Base-by-base conservation (phyloP, 352 stramenopile species). In the Pseudoperonospora humuli region DNA sequence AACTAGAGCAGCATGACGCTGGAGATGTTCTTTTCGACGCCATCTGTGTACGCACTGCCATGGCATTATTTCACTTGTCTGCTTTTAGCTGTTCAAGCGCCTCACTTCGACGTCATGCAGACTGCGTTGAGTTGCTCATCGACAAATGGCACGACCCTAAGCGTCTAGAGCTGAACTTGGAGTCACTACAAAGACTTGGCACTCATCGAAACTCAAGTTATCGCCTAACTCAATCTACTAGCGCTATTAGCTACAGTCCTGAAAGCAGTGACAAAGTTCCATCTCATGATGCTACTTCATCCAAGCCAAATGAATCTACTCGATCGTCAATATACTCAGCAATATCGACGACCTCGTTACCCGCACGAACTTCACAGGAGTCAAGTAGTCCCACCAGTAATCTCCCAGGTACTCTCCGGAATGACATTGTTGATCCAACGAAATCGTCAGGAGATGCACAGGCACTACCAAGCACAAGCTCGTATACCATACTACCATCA, bases 141-240 rank as follows among this genome's bases (percentile, higher is more conserved):
- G 47, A 55, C 0, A 69, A 80, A 19, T 88, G 75, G 75, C 69
- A 83, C 8, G 59, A 70, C 1, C 66, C 70, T 0, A 81, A 78
- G 24, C 70, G 73, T 13, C 53, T 88, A 1, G 70, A 88, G 28
- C 61, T 88, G 27, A 88, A 84, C 50, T 54, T 84, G 24, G 75
- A 86, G 48, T 75, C 75, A 7, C 56, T 88, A 5, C 73, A 86
- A 18, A 79, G 75, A 25, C 34, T 61, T 26, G 51, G 50, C 29
- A 29, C 45, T 18, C 29, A 50, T 28, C 32, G 51, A 65, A 7
- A 37, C 17, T 19, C 36, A n/a, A n/a, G n/a, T n/a, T n/a, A n/a
- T 14, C 46, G 47, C 29, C 46, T 56, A 13, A 60, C 57, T 42
- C 57, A 68, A 41, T 64, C 49, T 5, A 34, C 38, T 19, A 57